Percentiles rank a stretch among this genome's conserved stretches.
phyloP scores from a whole-genome alignment of 2,329 filamentous ascomycete genomes.

The Colletotrichum horii region DNA sequence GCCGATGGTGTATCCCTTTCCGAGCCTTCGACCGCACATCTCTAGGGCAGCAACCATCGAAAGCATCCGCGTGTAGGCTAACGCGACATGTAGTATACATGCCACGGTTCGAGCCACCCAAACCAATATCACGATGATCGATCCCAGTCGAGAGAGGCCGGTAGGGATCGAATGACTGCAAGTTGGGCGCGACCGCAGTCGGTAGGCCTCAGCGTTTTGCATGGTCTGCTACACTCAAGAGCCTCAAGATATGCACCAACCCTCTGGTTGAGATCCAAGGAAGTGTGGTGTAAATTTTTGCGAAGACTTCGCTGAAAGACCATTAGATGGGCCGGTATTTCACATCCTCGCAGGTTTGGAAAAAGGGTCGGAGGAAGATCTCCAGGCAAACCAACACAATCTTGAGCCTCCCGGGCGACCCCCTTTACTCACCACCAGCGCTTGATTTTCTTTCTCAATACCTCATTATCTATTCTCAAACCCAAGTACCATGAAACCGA shows the following conservation, averaged over 20 bases:
- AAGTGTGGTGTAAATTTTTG: rapidly evolving
- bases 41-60: neutral
- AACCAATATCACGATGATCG: neutral
- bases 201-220: neutral
- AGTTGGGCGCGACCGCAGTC: neutral
- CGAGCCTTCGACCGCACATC: neutral
- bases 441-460: neutral
- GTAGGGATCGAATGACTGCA: neutral
- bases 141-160: neutral
- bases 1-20: neutral
- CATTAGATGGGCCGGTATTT: neutral
- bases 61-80: neutral
- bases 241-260: neutral
- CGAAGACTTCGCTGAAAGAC: neutral
- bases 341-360: neutral
- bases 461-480: neutral
- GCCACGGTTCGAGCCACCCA: neutral
- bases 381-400: neutral
- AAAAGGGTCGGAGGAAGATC: neutral
- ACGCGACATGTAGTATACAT: neutral
- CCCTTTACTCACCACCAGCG: neutral
- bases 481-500: neutral
- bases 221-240: neutral
- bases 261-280: neutral
- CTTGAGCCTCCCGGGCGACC: neutral